Evolutionary conservation across 495 filamentous ascomycete genomes (phyloP).

Genomic region (Mytilinidion resinicola): DNA sequence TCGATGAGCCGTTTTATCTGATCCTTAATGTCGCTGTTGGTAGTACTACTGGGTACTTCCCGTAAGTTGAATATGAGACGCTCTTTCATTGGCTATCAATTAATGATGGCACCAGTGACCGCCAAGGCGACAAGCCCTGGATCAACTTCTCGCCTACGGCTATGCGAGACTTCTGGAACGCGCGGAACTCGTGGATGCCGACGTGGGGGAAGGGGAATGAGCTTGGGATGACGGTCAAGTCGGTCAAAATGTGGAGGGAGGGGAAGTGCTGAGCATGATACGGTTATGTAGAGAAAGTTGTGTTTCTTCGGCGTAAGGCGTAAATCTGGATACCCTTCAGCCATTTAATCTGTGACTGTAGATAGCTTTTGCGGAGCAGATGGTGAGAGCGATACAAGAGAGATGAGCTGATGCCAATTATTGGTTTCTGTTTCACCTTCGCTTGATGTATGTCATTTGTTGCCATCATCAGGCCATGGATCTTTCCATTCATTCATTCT

Average conservation of each 20-base stretch:
- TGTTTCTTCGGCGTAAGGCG: no score
- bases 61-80: background rate
- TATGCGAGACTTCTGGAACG: background rate
- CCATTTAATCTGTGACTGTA: no score
- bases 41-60: background rate
- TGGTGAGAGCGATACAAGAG: no score
- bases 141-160: background rate
- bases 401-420: no score
- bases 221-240: background rate
- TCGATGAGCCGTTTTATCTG: conserved; percentile 3
- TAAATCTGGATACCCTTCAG: no score
- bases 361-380: no score
- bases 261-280: background rate
- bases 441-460: background rate
- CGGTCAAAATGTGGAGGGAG: background rate
- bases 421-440: background rate
- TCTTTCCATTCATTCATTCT: background rate
- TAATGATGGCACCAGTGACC: background rate
- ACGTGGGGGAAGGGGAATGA: background rate
- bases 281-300: no score
- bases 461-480: background rate
- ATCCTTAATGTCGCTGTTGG: conserved; percentile 11
- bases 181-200: background rate
- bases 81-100: no score
- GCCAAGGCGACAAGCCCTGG: background rate